phyloP scores from a whole-genome alignment of 129 eudicot species.

The Escallonia rubra region DNA sequence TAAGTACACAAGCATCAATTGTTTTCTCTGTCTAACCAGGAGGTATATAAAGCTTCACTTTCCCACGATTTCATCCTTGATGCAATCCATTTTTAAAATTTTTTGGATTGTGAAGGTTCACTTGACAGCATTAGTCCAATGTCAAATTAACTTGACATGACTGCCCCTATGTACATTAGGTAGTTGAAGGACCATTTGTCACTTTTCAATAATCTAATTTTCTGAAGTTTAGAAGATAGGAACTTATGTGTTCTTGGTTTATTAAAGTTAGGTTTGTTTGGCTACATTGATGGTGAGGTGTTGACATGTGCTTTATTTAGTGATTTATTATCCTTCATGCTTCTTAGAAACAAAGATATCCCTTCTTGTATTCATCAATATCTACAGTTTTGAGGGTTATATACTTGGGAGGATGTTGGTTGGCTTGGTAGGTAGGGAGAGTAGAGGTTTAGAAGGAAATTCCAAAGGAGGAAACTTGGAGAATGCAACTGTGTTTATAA shows the following conservation, averaged over 20 bases:
- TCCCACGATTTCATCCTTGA: conserved; percentile 3
- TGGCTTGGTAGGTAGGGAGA: too few relatives aligned
- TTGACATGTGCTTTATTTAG: neutral
- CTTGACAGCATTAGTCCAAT: neutral
- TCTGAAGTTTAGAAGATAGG: neutral
- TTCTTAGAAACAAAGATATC: too few relatives aligned
- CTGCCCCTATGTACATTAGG: neutral
- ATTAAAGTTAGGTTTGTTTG: neutral
- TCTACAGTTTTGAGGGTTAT: too few relatives aligned
- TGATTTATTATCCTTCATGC: neutral
- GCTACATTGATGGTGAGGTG: neutral
- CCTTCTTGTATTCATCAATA: too few relatives aligned
- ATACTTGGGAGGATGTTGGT: too few relatives aligned
- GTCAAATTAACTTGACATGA: neutral
- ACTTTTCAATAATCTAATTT: neutral
- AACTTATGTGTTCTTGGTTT: neutral
- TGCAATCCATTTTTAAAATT: neutral
- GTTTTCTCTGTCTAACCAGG: neutral
- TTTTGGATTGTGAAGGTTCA: neutral
- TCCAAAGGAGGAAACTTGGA: too few relatives aligned
- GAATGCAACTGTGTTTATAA: too few relatives aligned
- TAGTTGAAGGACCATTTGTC: neutral
- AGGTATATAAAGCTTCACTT: neutral
- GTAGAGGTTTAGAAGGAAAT: too few relatives aligned
- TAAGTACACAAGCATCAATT: neutral